Base-by-base conservation (phyloP, 768 basidiomycete genomes). In the Lyophyllum semitale region DNA sequence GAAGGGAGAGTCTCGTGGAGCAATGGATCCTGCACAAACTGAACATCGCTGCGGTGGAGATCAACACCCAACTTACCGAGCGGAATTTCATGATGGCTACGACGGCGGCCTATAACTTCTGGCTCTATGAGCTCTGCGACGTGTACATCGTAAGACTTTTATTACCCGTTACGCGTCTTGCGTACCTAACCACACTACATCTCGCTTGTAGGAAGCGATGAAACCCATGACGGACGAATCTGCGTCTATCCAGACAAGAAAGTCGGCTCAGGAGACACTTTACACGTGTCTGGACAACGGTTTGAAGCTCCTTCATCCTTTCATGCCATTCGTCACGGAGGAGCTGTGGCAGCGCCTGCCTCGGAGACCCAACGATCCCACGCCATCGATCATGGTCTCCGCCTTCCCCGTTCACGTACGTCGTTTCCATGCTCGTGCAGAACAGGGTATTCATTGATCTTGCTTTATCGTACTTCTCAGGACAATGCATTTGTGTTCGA, bases 311-410 rank as follows among this genome's bases (percentile, higher is more conserved):
- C 78, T 98, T 1, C 97, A 98, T 70, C 97, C 97, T 0, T 95
- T 98, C 77, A 99, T 98, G 97, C 97, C 97, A 1, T 99, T 91
- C 71, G 92, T 99, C 29, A 98, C 97, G 4, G 97, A 99, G 73
- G 97, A 98, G 70, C 76, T 99, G 11, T 99, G 97, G 97, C 97
- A 99, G 70, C 85, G 97, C 26, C 77, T 99, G 2, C 95, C 95
- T 0, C 80, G 95, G 17, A 78, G 95, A 56, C 84, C 88, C 1
- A 88, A 87, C 37, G 95, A 98, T 67, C 60, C 79, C 8, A 91
- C 89, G 9, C 84, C 87, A 7, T 93, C 93, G 0, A 94, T 99
- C 69, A 95, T 95, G 92, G 72, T 98, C 18, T 81, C 95, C 0
- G 73, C 81, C 27, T 98, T 85, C 81, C 97, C 97, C 3, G 77